phyloP scores from a whole-genome alignment of 306 rosid genomes.

The Luffa aegyptiaca region DNA sequence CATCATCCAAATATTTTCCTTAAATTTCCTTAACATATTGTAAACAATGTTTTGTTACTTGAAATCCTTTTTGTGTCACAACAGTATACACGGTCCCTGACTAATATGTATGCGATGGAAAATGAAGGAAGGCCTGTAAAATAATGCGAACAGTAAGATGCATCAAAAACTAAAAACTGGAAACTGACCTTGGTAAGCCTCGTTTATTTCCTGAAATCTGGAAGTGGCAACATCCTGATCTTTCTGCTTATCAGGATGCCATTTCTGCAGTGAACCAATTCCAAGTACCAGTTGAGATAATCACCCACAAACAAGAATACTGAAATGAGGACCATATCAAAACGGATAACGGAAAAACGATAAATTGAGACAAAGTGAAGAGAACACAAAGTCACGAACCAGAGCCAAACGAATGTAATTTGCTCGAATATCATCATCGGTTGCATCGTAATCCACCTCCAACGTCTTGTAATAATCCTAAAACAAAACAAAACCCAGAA shows the following conservation, averaged over 20 bases:
- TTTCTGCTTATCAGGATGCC: conserved; percentile 96
- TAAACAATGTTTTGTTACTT: background rate
- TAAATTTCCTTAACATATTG: background rate
- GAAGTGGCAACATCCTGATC: conserved; percentile 54
- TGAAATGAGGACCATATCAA: background rate
- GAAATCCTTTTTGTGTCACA: background rate
- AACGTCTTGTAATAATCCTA: conserved; percentile 85
- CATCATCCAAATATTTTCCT: background rate
- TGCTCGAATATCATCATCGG: conserved; percentile 71
- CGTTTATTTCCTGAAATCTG: conserved; percentile 80
- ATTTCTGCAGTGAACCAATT: conserved; percentile 44
- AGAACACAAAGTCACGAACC: conserved; percentile 42
- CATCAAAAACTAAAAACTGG: background rate
- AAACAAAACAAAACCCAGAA: background rate
- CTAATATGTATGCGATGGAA: background rate
- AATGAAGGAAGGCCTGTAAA: background rate
- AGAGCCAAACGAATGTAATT: conserved; percentile 87
- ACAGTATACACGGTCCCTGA: background rate
- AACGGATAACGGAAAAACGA: background rate
- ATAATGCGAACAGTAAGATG: background rate
- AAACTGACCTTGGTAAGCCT: conserved; percentile 71
- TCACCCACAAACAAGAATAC: background rate
- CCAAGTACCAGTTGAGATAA: background rate
- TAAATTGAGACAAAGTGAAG: background rate
- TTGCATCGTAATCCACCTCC: conserved; percentile 88